Conservation (phyloP, 1,284 basidiomycete species). For the Cystobasidium sp. region DNA sequence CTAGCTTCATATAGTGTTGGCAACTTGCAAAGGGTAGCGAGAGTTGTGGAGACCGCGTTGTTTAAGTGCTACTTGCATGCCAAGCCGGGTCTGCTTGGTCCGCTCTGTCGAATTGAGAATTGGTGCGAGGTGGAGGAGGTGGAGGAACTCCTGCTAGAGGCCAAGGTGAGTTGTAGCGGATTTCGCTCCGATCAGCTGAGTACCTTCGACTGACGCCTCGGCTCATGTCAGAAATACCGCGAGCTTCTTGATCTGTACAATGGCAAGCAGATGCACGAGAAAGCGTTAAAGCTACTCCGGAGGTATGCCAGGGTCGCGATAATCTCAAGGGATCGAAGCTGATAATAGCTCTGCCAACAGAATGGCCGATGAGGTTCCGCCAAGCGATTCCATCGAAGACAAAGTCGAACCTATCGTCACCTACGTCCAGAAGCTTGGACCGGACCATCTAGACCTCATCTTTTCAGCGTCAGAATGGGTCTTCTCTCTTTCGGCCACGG, state of each 20-base stretch:
- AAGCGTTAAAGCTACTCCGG: conserved; percentile 79
- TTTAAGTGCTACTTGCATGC: conserved; percentile 91
- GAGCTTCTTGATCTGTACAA: conserved; percentile 91
- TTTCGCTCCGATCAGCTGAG: not conserved
- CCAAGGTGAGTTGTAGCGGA: conserved; percentile 66
- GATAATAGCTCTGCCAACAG: conserved; percentile 59
- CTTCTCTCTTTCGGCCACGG: conserved; percentile 58
- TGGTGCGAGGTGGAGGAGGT: conserved; percentile 98
- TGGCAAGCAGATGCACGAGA: conserved; percentile 91
- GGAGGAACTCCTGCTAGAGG: conserved; percentile 79
- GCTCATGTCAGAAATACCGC: conserved; percentile 72
- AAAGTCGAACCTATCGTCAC: conserved; percentile 80
- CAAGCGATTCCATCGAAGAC: conserved; percentile 76
- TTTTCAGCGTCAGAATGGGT: conserved; percentile 83
- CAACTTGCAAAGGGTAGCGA: conserved; percentile 81
- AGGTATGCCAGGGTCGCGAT: conserved; percentile 64
- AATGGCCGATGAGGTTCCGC: conserved; percentile 64
- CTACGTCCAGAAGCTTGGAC: conserved; percentile 89
- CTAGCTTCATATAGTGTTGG: conserved; percentile 72
- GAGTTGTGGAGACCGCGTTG: conserved; percentile 92
- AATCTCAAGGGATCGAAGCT: not conserved
- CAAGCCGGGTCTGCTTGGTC: conserved; percentile 79
- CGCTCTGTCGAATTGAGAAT: conserved; percentile 87
- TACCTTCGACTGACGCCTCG: not conserved
- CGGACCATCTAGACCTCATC: conserved; percentile 75